phyloP scores from a whole-genome alignment of 192 early-diverging fungal genomes.

The Haplosporangium gracile region DNA sequence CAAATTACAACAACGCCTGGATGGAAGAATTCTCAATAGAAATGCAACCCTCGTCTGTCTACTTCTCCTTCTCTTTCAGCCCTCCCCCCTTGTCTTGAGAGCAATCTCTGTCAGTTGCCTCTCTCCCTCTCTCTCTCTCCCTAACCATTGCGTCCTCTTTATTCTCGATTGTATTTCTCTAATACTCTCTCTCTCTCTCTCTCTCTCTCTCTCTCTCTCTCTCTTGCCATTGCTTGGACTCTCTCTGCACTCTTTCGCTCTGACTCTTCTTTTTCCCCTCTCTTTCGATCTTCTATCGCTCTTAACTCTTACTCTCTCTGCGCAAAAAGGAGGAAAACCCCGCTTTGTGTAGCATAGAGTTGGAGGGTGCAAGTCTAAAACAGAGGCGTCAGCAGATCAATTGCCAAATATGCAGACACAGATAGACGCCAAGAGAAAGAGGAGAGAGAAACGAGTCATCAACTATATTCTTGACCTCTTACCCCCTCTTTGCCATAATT shows the following conservation, averaged over 20 bases:
- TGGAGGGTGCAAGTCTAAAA: not conserved
- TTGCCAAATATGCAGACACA: not conserved
- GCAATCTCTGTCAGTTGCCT: not conserved
- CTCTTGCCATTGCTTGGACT: not conserved
- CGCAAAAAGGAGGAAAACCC: not conserved
- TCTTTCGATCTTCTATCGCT: not conserved
- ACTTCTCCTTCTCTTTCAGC: not conserved
- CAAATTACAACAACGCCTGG: not conserved
- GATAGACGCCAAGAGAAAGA: no score
- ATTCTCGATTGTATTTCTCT: no score
- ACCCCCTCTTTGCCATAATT: not conserved
- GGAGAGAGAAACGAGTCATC: not conserved
- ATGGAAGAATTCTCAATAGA: constrained; percentile 3
- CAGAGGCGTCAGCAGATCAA: not conserved
- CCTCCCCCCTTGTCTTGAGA: not conserved
- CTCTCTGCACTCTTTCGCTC: not conserved
- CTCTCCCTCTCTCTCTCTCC: no score
- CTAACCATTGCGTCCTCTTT: no score
- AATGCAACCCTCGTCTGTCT: not conserved
- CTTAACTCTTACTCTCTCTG: not conserved
- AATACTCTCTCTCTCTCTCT: not conserved
- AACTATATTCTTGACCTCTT: not conserved
- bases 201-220: not conserved
- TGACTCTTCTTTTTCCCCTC: not conserved
- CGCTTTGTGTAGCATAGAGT: not conserved